Evolutionary conservation across 371 early-diverging fungal genomes (phyloP).

Genomic region (Mortierella sp.): DNA sequence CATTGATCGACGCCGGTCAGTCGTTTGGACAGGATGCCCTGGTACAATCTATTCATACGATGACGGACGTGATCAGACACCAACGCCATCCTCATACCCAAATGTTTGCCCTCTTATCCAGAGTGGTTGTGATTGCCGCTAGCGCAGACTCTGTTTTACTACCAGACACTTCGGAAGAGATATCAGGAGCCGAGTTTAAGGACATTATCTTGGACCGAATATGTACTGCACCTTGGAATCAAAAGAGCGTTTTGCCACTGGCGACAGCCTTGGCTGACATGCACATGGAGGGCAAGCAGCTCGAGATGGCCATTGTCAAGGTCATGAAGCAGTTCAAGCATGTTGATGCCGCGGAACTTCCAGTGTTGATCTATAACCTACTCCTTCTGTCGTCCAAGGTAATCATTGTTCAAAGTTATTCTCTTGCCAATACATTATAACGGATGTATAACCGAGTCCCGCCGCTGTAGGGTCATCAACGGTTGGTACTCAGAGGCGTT

Average conservation of each 20-base stretch:
- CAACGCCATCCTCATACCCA: constrained; percentile 40
- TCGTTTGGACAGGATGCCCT: constrained; percentile 27
- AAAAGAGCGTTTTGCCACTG: constrained; percentile 55
- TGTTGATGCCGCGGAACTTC: constrained; percentile 65
- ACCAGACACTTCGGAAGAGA: constrained; percentile 36
- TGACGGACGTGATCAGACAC: constrained; percentile 32
- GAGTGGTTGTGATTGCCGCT: constrained; percentile 57
- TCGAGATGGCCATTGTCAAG: constrained; percentile 50
- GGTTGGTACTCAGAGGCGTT: constrained; percentile 57
- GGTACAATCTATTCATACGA: constrained; percentile 28
- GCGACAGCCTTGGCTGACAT: constrained; percentile 63
- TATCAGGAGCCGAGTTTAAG: constrained; percentile 44
- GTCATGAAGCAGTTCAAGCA: constrained; percentile 60
- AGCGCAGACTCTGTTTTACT: constrained; percentile 31
- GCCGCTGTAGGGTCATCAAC: constrained; percentile 58
- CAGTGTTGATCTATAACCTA: constrained; percentile 66
- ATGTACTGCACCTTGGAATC: constrained; percentile 57
- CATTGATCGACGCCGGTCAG: constrained; percentile 36
- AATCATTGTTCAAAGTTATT: neutral
- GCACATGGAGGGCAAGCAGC: constrained; percentile 56
- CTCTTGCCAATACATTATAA: neutral
- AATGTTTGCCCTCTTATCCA: constrained; percentile 59
- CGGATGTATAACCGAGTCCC: neutral
- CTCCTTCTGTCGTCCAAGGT: constrained; percentile 70
- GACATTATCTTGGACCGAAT: constrained; percentile 56